A percentile compares a stretch with the other conserved stretches of the same genome.
Conservation (phyloP, 1,284 basidiomycete species). For the Serendipita sp. region DNA sequence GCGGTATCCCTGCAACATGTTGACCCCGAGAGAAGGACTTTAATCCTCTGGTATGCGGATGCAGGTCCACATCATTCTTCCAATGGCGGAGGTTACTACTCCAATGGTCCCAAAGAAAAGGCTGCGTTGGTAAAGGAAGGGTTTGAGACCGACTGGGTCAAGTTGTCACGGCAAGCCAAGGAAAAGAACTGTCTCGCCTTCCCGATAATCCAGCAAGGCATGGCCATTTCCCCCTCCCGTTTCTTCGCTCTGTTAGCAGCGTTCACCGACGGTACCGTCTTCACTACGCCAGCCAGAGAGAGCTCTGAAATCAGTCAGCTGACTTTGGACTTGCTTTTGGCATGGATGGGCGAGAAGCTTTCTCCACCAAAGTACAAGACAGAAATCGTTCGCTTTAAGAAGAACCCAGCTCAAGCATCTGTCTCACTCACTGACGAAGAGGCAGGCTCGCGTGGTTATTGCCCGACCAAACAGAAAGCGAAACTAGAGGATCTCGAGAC, state of each 20-base stretch:
- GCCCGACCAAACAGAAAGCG: constrained; percentile 9
- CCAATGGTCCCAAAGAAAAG: constrained; percentile 14
- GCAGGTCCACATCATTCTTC: constrained; percentile 18
- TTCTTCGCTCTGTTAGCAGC: constrained; percentile 17
- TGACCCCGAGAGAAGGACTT: constrained; percentile 15
- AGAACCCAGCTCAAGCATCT: constrained; percentile 11
- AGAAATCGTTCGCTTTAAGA: constrained; percentile 11
- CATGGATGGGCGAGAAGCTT: constrained; percentile 17
- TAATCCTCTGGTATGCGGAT: constrained; percentile 19
- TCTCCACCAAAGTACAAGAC: constrained; percentile 11
- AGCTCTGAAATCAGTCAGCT: constrained; percentile 16
- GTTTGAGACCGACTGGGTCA: constrained; percentile 18
- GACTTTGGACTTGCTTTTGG: constrained; percentile 17
- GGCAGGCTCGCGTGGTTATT: constrained; percentile 13
- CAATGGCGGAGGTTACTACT: constrained; percentile 13
- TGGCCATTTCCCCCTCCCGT: constrained; percentile 4
- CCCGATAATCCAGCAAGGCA: constrained; percentile 14
- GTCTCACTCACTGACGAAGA: constrained; percentile 14
- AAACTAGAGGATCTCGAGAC: not conserved
- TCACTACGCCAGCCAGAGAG: constrained; percentile 12
- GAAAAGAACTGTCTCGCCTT: constrained; percentile 16
- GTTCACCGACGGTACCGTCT: constrained; percentile 16
- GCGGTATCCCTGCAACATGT: constrained; percentile 16
- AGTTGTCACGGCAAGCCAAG: constrained; percentile 15
- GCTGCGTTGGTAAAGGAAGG: constrained; percentile 5